Evolutionary conservation across 1,284 basidiomycete genomes (phyloP), one percentile per base, ranked within the genome.

Genomic region (Sporisorium iseilematis-ciliati): DNA sequence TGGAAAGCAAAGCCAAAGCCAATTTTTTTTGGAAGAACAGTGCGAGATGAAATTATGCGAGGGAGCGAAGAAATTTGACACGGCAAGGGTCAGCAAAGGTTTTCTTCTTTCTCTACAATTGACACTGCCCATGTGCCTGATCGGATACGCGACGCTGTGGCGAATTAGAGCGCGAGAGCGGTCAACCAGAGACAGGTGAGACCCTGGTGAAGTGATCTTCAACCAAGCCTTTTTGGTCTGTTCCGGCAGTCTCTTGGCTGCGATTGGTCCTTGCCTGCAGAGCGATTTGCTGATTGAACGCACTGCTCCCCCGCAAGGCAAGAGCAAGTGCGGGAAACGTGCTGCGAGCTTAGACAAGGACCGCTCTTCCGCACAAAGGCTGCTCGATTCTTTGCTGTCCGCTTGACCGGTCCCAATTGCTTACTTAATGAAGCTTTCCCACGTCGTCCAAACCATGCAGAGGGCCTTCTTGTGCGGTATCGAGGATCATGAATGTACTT

Each of bases 21-120:
- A 18, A n/a, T 21, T 33, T 50, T 53, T 41, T 42, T 50, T 55
- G 46, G 57, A 51, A 54, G 55, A 54, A 58, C n/a, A n/a, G n/a
- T n/a, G n/a, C 33, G 23, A 31, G 42, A 31, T 55, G 54, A 56
- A 56, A 31, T 55, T 55, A 55, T 53, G 63, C 57, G 57, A 54
- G 45, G 50, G n/a, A 21, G 53, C 53, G 57, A 66, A 66, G 65
- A 61, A 66, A 65, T 59, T 65, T 65, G 62, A 65, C 56, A 53
- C 38, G 12, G 14, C 33, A 38, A 38, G 49, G 48, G 40, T 21
- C 21, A 48, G 33, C 31, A 18, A 48, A 29, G 26, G 43, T 35
- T 12, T 58, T 40, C 20, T 26, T 7, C 8, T 10, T 12, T 18
- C 3, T 2, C 16, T 57, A 33, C 23, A 25, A 5, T 26, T 7